A percentile compares a stretch with the other conserved stretches of the same genome.
Evolutionary conservation across 2,329 filamentous ascomycete genomes (phyloP).

Genomic region (Fusarium mangiferae): DNA sequence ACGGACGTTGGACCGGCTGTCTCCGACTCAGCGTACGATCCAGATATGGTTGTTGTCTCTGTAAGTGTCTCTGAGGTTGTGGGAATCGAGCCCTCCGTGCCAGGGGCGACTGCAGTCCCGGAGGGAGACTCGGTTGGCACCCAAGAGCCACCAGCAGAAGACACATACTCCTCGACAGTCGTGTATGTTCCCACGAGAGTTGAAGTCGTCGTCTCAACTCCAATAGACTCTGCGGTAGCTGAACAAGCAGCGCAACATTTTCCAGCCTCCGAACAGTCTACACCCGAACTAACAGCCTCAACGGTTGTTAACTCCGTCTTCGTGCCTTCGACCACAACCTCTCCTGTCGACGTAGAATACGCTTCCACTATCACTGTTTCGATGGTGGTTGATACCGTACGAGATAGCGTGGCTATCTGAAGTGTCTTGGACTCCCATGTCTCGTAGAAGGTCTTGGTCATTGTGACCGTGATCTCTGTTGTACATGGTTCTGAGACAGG

Average conservation of each 20-base stretch:
- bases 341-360: conserved; percentile 43
- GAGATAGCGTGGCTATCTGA: conserved; percentile 27
- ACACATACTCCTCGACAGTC: conserved; percentile 21
- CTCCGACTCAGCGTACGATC: conserved; percentile 8
- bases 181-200: conserved; percentile 9
- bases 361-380: conserved; percentile 39
- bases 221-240: not conserved
- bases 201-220: not conserved
- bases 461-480: conserved; percentile 41
- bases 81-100: conserved; percentile 3
- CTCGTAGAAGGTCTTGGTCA: conserved; percentile 41
- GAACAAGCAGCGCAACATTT: conserved; percentile 37
- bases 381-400: conserved; percentile 36
- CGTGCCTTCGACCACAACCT: conserved; percentile 30
- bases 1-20: conserved; percentile 24
- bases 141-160: conserved; percentile 24
- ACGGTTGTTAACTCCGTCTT: conserved; percentile 37
- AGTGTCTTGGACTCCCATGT: conserved; percentile 38
- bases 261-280: conserved; percentile 24
- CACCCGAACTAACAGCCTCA: conserved; percentile 28
- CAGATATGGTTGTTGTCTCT: not conserved
- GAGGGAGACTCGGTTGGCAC: conserved; percentile 10
- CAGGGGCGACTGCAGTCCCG: not conserved
- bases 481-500: conserved; percentile 33
- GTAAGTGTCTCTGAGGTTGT: not conserved